phyloP scores from a whole-genome alignment of 768 basidiomycete genomes.

The Grammothele lineata region DNA sequence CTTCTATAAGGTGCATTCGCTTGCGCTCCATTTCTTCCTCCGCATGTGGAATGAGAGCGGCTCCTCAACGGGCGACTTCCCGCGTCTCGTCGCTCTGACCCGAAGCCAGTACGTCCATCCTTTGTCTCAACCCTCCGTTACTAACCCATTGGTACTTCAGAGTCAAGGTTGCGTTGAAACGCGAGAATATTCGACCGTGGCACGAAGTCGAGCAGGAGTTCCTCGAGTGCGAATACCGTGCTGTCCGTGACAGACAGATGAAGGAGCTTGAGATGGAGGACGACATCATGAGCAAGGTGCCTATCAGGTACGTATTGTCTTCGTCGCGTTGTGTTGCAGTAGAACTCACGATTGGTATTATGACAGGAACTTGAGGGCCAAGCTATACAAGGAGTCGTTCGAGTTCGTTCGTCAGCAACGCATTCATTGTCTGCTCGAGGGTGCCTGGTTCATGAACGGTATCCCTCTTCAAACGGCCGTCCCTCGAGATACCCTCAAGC shows the following conservation, averaged over 20 bases:
- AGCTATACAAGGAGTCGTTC: constrained; percentile 85
- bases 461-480: constrained; percentile 42
- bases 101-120: constrained; percentile 73
- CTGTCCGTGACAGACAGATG: constrained; percentile 86
- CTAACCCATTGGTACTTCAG: constrained; percentile 32
- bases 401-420: constrained; percentile 88
- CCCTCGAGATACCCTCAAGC: constrained; percentile 47
- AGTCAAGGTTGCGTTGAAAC: constrained; percentile 69
- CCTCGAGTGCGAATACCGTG: constrained; percentile 76
- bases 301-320: constrained; percentile 60
- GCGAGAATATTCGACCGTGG: constrained; percentile 75
- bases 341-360: not conserved
- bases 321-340: not conserved
- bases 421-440: constrained; percentile 82
- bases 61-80: constrained; percentile 71
- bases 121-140: not conserved
- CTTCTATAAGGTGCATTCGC: constrained; percentile 72
- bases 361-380: constrained; percentile 74
- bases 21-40: constrained; percentile 86
- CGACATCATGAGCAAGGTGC: constrained; percentile 79
- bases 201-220: constrained; percentile 82
- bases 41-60: constrained; percentile 91
- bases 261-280: constrained; percentile 86
- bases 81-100: constrained; percentile 70
- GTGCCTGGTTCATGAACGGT: constrained; percentile 90